These are phyloP conservation scores for Salix viminalis DNA, from an alignment of 345 rosid species.

Conservation along the genomic window DNA sequence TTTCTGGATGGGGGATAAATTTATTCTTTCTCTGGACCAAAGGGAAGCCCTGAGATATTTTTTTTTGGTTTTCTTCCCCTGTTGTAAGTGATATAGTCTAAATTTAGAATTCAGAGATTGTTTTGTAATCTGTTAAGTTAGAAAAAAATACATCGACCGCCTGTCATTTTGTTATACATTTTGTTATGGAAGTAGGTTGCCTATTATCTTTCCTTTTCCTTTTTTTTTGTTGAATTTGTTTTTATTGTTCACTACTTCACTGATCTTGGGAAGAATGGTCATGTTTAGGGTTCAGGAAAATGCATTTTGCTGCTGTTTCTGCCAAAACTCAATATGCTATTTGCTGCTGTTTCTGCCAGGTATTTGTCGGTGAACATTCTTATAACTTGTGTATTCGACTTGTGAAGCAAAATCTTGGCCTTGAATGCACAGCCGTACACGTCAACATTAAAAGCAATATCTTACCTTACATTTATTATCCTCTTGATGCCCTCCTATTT, in stretches of 20 bases:
- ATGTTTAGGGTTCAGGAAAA: constrained; percentile 13
- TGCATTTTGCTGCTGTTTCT: constrained; percentile 16
- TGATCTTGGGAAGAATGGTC: constrained; percentile 13
- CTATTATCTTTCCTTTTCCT: neutral
- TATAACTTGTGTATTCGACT: neutral
- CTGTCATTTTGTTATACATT: constrained; percentile 5
- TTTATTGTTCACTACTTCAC: constrained; percentile 17
- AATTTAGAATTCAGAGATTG: constrained; percentile 51
- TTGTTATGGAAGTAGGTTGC: constrained; percentile 7
- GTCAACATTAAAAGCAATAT: no score
- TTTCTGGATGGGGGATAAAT: constrained; percentile 27
- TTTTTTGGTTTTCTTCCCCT: constrained; percentile 19
- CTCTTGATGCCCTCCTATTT: no score
- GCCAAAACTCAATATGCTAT: neutral
- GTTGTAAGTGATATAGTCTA: constrained; percentile 49
- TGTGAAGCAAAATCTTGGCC: neutral
- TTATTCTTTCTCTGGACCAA: constrained; percentile 25
- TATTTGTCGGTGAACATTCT: neutral
- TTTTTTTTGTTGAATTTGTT: neutral
- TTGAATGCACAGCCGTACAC: no score
- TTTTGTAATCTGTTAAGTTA: constrained; percentile 35
- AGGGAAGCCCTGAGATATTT: constrained; percentile 38
- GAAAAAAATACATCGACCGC: constrained; percentile 23
- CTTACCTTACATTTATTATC: no score
- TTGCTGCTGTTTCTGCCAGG: neutral